Evolutionary conservation across 345 rosid species (phyloP), one percentile per base, ranked within the genome.

Genomic region (Lepidium didymum): DNA sequence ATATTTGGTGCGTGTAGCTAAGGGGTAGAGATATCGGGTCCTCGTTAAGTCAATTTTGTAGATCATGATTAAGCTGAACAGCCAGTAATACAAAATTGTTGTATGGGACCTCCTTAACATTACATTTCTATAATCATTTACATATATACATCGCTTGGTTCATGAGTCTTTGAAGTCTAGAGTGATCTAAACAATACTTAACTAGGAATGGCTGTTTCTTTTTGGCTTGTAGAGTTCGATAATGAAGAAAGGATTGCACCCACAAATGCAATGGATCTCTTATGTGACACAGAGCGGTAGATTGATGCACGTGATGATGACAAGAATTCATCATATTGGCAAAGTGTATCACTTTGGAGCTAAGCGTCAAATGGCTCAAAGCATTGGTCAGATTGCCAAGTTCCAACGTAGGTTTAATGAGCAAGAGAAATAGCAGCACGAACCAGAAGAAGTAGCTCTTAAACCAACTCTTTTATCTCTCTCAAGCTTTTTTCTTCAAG

Each of bases 191-290:
- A 1, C 8, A 52, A 12, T 19, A 46, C 59, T 43, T 33, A 44
- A 71, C 0, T 42, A 27, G 31, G 25, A 27, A 25, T 55, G 14
- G 34, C 47, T 73, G 8, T 59, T 15, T 25, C 4, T 36, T 36
- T 11, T 10, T 10, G 33, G 31, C 19, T 56, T 67, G 66, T 69
- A 78, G 75, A 67, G 46, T 59, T 38, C 11, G 29, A 49, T 27
- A 69, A 93, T 88, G 97, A 93, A 87, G 97, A 93, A 93, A 71
- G 97, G 98, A 51, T 8, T 85, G 68, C 97, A 94, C 79, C 99
- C 95, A 70, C 97, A 88, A 80, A 73, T 87, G 95, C 99, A 89
- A 67, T 94, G 97, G 95, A 85, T 93, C 76, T 90, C 98, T 4
- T 93, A 88, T 46, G 96, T 88, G 63, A 90, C 96, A 13, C 94